Base-by-base conservation (phyloP, 768 basidiomycete species). In the Mycena galericulata region DNA sequence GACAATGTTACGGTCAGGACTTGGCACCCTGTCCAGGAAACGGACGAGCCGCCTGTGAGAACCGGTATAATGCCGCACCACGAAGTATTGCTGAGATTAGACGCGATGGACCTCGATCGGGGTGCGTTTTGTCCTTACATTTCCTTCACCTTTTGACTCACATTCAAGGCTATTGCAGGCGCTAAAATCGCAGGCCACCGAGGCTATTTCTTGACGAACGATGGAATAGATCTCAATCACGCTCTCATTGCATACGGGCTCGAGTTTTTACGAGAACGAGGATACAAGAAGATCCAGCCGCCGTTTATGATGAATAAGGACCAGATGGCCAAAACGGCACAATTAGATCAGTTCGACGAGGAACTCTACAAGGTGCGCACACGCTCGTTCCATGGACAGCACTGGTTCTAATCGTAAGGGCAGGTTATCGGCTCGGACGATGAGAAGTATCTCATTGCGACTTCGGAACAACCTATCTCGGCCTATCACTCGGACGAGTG, bases 241-340 rank as follows among this genome's bases (percentile, higher is more conserved):
- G 98, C 98, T 0, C 85, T 99, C 53, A 93, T 99, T 79, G 88
- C 91, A 54, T 98, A 99, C 75, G 96, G 95, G 6, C 90, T 99
- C 71, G 94, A 99, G 77, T 99, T 97, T 80, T 84, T 99, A 59
- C 87, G 95, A 38, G 87, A 86, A 59, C 86, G 85, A 30, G 90
- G 88, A 1, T 98, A 94, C 88, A 97, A 91, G 83, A 98, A 97
- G 82, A 89, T 99, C 55, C 95, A 97, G 78, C 94, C 97, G 4
- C 98, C 98, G 0, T 99, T 98, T 85, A 92, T 99, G 86, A 98
- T 99, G 92, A 96, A 95, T 85, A 97, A 96, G 80, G 94, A 97
- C 26, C 87, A 93, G 74, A 99, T 99, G 98, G 90, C 89, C 64
- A 97, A 98, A 84, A 99, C 98, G 0, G 98, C 98, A 2, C 98